Percentiles rank a stretch among this genome's conserved stretches.
phyloP scores from a whole-genome alignment of 176 grass and related monocot species.

The Dactylis glomerata region DNA sequence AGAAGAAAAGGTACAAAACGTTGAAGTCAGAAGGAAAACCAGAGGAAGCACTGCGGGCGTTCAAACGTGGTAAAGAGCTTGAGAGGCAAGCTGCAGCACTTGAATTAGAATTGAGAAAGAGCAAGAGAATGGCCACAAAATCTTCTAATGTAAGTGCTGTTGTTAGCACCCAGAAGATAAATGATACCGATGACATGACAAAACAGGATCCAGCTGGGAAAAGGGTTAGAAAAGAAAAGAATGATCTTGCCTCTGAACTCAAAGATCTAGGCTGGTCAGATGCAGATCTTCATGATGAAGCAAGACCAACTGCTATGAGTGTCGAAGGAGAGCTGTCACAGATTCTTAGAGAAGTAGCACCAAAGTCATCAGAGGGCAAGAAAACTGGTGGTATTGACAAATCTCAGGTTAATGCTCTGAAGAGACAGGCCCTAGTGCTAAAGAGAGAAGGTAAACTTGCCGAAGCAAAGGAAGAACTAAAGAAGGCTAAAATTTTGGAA shows the following conservation, averaged over 20 bases:
- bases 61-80: conserved; percentile 86
- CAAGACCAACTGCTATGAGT: conserved; percentile 48
- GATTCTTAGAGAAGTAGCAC: conserved; percentile 69
- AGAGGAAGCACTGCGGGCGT: conserved; percentile 82
- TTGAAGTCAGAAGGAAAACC: conserved; percentile 85
- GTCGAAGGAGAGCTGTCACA: conserved; percentile 85
- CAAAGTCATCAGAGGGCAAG: conserved; percentile 50
- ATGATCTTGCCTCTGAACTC: conserved; percentile 76
- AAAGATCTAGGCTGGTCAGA: conserved; percentile 94
- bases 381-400: conserved; percentile 61
- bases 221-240: conserved; percentile 65
- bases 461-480: conserved; percentile 97
- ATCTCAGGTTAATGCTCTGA: conserved; percentile 81
- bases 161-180: conserved; percentile 17
- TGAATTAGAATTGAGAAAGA: conserved; percentile 70
- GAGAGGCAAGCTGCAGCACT: conserved; percentile 80
- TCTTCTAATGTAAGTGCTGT: conserved; percentile 26
- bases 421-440: conserved; percentile 77
- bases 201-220: conserved; percentile 42
- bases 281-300: conserved; percentile 76
- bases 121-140: conserved; percentile 51
- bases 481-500: conserved; percentile 96
- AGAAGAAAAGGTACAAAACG: conserved; percentile 78
- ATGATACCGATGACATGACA: conserved; percentile 31
- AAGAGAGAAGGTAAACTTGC: conserved; percentile 84